Evolutionary conservation across 2,329 filamentous ascomycete genomes (phyloP), one percentile per base, ranked within the genome.

Genomic region (Trichoderma koningii): DNA sequence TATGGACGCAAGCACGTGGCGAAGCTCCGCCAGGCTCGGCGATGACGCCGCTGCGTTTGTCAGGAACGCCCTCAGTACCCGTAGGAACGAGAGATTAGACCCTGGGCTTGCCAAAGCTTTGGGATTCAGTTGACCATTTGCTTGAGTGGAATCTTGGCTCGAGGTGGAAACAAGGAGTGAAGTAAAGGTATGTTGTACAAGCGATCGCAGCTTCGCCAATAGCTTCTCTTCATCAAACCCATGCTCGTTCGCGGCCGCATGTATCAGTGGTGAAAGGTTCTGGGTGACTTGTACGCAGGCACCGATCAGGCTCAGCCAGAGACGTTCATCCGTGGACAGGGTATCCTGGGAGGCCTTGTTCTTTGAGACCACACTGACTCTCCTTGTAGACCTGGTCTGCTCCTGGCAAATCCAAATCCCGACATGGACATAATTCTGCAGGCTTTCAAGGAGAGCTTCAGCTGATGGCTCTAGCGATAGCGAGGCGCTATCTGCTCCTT

Each of bases 361-460:
- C 69, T 87, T 80, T 56, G 85, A 77, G 5, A 84, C 77, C 21
- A 77, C 75, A 68, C 76, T 80, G 61, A 74, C 71, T 66, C 78
- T 77, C 66, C 79, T 82, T 6, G 80, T 76, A 0, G 83, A 85
- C 71, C 89, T 91, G 55, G 87, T 92, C 74, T 97, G 92, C 1
- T 89, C 87, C 76, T 96, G 92, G 71, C 95, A 98, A 14, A 99
- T 81, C 95, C 95, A 99, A 57, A 96, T 94, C 15, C 96, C 95
- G 1, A 99, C 92, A 68, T 93, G 89, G 1, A 89, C 87, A 76
- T 97, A 98, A 74, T 96, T 97, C 67, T 96, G 89, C 19, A 99
- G 79, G 0, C 89, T 88, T 65, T 87, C 85, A 4, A 97, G 82
- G 1, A 97, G 82, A 64, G 93, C 89, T 64, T 89, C 85, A 0